These are phyloP conservation scores for Daldinia bambusicola DNA, from an alignment of 495 filamentous ascomycete genomes.

Conservation along the genomic window DNA sequence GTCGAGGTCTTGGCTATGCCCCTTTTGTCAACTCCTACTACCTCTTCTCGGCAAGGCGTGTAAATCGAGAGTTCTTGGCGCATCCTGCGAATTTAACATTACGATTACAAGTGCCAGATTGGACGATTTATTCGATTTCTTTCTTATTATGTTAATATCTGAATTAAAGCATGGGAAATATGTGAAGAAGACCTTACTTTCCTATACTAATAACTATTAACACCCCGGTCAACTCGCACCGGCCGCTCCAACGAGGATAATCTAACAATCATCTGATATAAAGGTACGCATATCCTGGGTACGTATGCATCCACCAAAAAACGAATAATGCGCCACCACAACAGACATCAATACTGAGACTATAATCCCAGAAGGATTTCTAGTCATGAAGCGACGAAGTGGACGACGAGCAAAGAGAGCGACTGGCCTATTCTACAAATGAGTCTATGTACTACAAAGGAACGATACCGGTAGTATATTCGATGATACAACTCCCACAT, in stretches of 20 bases:
- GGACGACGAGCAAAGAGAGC: background rate
- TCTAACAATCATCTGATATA: background rate
- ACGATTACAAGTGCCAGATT: conserved; percentile 13
- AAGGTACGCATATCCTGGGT: too few relatives aligned
- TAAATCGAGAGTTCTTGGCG: conserved; percentile 27
- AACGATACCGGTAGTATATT: background rate
- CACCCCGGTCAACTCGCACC: background rate
- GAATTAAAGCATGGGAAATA: background rate
- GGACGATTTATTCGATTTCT: conserved; percentile 3
- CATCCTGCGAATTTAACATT: conserved; percentile 21
- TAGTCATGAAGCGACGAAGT: background rate
- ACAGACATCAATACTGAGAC: background rate
- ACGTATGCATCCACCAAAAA: background rate
- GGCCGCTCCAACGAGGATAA: background rate
- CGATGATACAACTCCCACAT: background rate
- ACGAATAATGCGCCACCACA: background rate
- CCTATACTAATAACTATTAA: too few relatives aligned
- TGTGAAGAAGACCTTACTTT: too few relatives aligned
- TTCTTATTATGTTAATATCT: background rate
- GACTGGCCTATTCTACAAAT: background rate
- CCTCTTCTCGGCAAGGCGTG: conserved; percentile 12
- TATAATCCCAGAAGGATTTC: background rate
- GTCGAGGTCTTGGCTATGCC: conserved; percentile 17
- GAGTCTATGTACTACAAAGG: background rate
- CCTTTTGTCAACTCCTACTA: background rate